Evolutionary conservation across 371 early-diverging fungal genomes (phyloP).

Genomic region (Actinomucor elegans): DNA sequence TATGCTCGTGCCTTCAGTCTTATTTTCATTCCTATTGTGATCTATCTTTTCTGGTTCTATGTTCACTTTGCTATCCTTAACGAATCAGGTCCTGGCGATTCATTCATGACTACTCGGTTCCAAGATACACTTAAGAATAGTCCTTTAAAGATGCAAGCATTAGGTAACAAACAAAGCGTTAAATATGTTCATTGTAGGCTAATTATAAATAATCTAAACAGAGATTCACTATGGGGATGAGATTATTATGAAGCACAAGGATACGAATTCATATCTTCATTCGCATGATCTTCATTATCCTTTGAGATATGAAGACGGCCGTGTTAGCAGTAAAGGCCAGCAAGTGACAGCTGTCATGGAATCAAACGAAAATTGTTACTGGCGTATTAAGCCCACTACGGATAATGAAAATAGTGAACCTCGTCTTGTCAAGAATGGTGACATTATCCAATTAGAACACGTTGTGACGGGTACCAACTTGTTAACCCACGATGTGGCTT

Average conservation of each 20-base stretch:
- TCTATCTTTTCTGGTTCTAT: conserved; percentile 80
- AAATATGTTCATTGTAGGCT: background rate
- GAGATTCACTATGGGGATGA: conserved; percentile 82
- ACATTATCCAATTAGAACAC: conserved; percentile 75
- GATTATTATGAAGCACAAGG: conserved; percentile 78
- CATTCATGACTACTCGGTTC: conserved; percentile 89
- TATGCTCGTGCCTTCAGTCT: conserved; percentile 67
- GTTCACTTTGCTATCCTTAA: conserved; percentile 80
- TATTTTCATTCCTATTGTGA: conserved; percentile 71
- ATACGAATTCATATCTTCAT: conserved; percentile 77
- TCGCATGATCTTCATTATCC: conserved; percentile 86
- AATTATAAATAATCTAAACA: too few species aligned
- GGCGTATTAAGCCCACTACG: conserved; percentile 75
- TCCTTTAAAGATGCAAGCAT: conserved; percentile 57
- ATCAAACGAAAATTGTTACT: conserved; percentile 76
- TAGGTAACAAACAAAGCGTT: conserved; percentile 26
- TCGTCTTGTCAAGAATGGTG: conserved; percentile 54
- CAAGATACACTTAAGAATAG: conserved; percentile 88
- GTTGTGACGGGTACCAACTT: conserved; percentile 67
- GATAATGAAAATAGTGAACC: conserved; percentile 19
- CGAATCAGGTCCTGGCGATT: conserved; percentile 91
- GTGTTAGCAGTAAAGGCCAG: conserved; percentile 90
- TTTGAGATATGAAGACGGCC: conserved; percentile 88
- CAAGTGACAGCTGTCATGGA: conserved; percentile 86
- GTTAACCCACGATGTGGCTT: conserved; percentile 96